These are phyloP conservation scores for Rhizoclosmatium sp. DNA, from an alignment of 192 early-diverging fungal genomes.

Conservation along the genomic window DNA sequence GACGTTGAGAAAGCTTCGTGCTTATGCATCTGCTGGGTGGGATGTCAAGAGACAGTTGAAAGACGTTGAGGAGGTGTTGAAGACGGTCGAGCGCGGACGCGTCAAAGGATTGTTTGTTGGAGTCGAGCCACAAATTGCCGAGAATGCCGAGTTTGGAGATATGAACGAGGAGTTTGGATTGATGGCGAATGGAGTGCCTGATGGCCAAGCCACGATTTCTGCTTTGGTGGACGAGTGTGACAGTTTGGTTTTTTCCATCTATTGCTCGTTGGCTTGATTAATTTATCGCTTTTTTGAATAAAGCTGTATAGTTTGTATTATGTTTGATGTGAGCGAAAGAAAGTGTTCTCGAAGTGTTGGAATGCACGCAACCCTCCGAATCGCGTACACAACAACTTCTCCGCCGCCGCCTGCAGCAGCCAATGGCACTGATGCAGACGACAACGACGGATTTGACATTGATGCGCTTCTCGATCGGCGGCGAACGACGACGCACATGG, in stretches of 20 bases:
- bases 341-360: background rate
- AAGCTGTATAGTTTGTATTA: background rate
- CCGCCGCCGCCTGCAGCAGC: background rate
- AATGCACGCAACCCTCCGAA: background rate
- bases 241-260: constrained; percentile 22
- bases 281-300: background rate
- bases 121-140: background rate
- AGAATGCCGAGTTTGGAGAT: constrained; percentile 7
- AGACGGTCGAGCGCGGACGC: constrained; percentile 2
- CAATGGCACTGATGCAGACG: background rate
- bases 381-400: background rate
- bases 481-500: background rate
- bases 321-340: background rate
- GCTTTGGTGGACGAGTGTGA: constrained; percentile 45
- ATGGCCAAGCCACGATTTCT: constrained; percentile 25
- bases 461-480: background rate
- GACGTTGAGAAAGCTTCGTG: constrained; percentile 14
- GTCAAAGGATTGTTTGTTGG: constrained; percentile 28
- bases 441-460: background rate
- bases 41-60: constrained; percentile 14
- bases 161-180: background rate
- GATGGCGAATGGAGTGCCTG: constrained; percentile 16
- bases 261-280: constrained; percentile 7
- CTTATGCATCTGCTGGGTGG: constrained; percentile 15
- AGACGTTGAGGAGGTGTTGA: constrained; percentile 15